Evolutionary conservation across 1,139 yeast genomes (phyloP).

Genomic region (Zygosaccharomyces sapae): DNA sequence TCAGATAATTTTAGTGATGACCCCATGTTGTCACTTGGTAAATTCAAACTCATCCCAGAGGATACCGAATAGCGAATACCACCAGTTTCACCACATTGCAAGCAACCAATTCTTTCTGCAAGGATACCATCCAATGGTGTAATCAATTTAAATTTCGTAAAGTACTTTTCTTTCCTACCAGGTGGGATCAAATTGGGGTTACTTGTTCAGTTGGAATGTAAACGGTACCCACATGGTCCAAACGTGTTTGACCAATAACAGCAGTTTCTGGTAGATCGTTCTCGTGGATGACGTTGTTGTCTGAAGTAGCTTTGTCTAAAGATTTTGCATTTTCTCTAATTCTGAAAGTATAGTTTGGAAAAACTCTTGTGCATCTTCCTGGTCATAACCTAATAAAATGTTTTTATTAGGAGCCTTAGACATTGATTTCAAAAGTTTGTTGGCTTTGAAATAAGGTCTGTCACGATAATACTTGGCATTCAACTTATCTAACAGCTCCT

Average conservation of each 20-base stretch:
- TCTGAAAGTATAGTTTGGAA: constrained; percentile 74
- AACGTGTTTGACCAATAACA: constrained; percentile 45
- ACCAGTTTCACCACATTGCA: constrained; percentile 87
- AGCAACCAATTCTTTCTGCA: constrained; percentile 84
- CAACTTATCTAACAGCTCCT: constrained; percentile 48
- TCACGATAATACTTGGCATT: constrained; percentile 51
- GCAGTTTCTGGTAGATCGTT: constrained; percentile 35
- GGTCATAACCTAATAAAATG: constrained; percentile 76
- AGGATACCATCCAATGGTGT: constrained; percentile 90
- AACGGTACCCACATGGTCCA: constrained; percentile 58
- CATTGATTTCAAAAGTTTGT: constrained; percentile 60
- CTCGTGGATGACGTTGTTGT: constrained; percentile 26
- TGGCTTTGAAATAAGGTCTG: constrained; percentile 62
- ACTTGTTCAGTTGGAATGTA: constrained; percentile 69
- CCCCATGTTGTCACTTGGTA: constrained; percentile 46
- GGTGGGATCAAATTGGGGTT: constrained; percentile 51
- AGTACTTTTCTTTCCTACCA: constrained; percentile 41
- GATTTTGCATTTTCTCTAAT: constrained; percentile 54
- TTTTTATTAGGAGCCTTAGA: constrained; percentile 76
- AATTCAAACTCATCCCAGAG: constrained; percentile 74
- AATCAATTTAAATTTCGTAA: constrained; percentile 50
- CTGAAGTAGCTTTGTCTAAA: constrained; percentile 19
- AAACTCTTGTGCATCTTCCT: constrained; percentile 93
- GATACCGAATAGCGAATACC: constrained; percentile 80
- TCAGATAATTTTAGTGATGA: constrained; percentile 49